These are phyloP conservation scores for Pseudogymnoascus sp. DNA, from an alignment of 2,329 filamentous ascomycete species.

Conservation along the genomic window DNA sequence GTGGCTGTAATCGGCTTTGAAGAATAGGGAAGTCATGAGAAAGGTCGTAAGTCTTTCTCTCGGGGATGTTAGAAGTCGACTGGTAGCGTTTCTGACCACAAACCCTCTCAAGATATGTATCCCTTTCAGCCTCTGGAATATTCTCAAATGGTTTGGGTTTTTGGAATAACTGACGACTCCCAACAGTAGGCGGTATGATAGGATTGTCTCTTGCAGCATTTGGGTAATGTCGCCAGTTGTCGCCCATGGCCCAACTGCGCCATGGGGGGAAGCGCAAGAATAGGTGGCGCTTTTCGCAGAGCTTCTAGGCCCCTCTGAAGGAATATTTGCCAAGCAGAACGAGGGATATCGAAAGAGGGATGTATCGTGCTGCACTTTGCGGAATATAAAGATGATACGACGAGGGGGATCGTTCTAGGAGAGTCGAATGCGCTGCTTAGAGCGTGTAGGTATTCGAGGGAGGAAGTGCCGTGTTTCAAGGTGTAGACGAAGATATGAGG, in stretches of 20 bases:
- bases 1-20: background rate
- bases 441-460: no score
- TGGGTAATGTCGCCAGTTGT: conserved; percentile 15
- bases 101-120: background rate
- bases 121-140: conserved; percentile 5
- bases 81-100: background rate
- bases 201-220: conserved; percentile 17
- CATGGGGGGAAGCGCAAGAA: background rate
- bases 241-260: conserved; percentile 12
- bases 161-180: conserved; percentile 17
- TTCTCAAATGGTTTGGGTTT: conserved; percentile 9
- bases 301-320: background rate
- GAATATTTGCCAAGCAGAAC: conserved; percentile 17
- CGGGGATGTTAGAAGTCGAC: background rate
- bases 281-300: conserved; percentile 5
- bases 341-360: conserved; percentile 22
- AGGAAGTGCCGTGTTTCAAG: no score
- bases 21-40: background rate
- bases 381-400: no score
- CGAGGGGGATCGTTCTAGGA: no score
- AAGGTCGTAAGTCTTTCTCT: conserved; percentile 9
- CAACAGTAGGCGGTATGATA: conserved; percentile 22
- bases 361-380: no score
- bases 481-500: no score
- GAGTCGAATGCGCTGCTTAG: no score